phyloP scores from a whole-genome alignment of 768 basidiomycete species.

The Pisolithus orientalis region DNA sequence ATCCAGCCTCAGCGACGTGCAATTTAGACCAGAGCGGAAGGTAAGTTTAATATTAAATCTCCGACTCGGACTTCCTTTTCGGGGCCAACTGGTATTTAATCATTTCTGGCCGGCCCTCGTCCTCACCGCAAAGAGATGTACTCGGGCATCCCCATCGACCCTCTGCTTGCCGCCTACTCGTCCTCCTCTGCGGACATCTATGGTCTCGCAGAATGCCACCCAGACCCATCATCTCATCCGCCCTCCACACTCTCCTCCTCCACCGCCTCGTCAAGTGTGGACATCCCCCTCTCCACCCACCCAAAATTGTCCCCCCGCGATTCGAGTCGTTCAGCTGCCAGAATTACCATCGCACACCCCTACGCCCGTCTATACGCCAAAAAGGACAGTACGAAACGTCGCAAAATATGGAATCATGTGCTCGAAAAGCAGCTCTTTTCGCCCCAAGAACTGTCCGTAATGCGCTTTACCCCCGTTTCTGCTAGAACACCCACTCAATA shows the following conservation, averaged over 20 bases:
- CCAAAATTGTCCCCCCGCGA: slow-evolving; percentile 12
- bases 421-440: slow-evolving; percentile 68
- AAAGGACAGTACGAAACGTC: slow-evolving; percentile 56
- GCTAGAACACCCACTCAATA: background rate
- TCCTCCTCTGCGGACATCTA: background rate
- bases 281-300: background rate
- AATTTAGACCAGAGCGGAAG: too few relatives aligned
- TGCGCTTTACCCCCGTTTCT: background rate
- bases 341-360: slow-evolving; percentile 48
- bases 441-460: slow-evolving; percentile 56
- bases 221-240: background rate
- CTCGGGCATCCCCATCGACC: background rate
- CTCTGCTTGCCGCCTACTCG: background rate
- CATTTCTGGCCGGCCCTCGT: background rate
- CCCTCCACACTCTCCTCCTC: slow-evolving; percentile 3
- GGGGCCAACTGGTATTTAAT: background rate
- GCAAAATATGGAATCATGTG: slow-evolving; percentile 74
- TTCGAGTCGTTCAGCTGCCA: slow-evolving; percentile 3
- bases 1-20: too few relatives aligned
- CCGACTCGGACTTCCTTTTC: background rate
- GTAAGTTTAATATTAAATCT: too few relatives aligned
- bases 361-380: slow-evolving; percentile 66
- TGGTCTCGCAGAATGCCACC: background rate
- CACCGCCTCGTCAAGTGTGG: background rate
- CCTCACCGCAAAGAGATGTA: too few relatives aligned